Conservation (phyloP, 441 rosid species). For the Sinapis alba region DNA sequence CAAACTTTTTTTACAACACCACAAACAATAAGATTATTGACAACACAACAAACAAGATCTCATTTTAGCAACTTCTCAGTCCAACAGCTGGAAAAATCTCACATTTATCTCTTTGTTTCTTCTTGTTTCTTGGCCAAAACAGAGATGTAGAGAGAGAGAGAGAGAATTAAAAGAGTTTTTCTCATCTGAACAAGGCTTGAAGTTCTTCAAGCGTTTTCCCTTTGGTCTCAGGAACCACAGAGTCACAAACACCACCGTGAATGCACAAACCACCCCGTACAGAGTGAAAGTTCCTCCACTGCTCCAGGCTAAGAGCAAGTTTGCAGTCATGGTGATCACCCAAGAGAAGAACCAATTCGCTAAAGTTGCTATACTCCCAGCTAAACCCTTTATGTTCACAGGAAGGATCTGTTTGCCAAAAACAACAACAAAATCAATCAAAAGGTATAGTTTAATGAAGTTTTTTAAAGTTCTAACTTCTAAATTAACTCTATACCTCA, state of each 20-base stretch:
- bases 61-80: background rate
- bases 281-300: constrained; percentile 66
- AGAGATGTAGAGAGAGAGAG: constrained; percentile 7
- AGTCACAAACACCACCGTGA: constrained; percentile 53
- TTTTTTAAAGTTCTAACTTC: background rate
- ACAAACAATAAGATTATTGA: no score
- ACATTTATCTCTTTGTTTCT: constrained; percentile 29
- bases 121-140: constrained; percentile 17
- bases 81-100: constrained; percentile 19
- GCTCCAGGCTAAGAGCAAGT: constrained; percentile 70
- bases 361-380: constrained; percentile 68
- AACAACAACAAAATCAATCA: constrained; percentile 3
- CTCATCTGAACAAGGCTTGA: constrained; percentile 66
- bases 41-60: no score
- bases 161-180: constrained; percentile 1
- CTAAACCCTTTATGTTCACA: constrained; percentile 64
- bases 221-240: constrained; percentile 78
- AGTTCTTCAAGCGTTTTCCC: constrained; percentile 77
- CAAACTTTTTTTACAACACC: no score
- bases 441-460: constrained; percentile 3
- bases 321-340: constrained; percentile 64
- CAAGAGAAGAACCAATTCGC: constrained; percentile 59
- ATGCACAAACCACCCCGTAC: constrained; percentile 47
- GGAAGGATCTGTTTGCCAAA: constrained; percentile 57
- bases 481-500: constrained; percentile 48